These are phyloP conservation scores for Suillus hirtellus DNA, from an alignment of 768 basidiomycete genomes.

Conservation along the genomic window DNA sequence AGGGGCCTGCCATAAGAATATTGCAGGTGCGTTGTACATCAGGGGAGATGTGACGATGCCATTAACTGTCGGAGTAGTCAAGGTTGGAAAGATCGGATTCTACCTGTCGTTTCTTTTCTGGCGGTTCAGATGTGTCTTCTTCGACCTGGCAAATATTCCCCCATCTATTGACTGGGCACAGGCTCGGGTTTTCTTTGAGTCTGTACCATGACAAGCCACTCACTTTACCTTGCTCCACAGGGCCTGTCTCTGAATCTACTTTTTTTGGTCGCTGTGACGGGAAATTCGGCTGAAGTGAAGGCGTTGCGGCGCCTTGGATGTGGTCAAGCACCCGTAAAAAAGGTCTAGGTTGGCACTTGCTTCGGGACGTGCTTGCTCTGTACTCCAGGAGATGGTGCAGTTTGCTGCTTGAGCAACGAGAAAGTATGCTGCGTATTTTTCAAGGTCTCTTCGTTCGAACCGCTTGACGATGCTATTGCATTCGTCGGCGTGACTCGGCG, in stretches of 20 bases:
- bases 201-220: not conserved
- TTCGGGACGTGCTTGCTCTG: not conserved
- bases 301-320: not conserved
- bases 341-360: not conserved
- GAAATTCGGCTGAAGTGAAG: not conserved
- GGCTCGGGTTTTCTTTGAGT: not conserved
- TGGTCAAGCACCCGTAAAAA: not conserved
- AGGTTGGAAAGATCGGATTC: not conserved
- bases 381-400: no score
- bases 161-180: not conserved
- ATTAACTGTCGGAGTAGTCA: not conserved
- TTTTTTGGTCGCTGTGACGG: no score
- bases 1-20: not conserved
- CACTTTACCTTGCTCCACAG: not conserved
- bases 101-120: not conserved
- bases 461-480: not conserved
- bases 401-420: not conserved
- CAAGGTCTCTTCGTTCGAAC: not conserved
- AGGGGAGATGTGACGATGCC: not conserved
- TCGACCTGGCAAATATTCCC: not conserved
- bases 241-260: not conserved
- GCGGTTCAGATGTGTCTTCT: not conserved
- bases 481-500: not conserved
- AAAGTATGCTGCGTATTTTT: not conserved
- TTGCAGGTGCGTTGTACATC: not conserved